phyloP scores from a whole-genome alignment of 1,284 basidiomycete species.

The Ustilago bromivora region DNA sequence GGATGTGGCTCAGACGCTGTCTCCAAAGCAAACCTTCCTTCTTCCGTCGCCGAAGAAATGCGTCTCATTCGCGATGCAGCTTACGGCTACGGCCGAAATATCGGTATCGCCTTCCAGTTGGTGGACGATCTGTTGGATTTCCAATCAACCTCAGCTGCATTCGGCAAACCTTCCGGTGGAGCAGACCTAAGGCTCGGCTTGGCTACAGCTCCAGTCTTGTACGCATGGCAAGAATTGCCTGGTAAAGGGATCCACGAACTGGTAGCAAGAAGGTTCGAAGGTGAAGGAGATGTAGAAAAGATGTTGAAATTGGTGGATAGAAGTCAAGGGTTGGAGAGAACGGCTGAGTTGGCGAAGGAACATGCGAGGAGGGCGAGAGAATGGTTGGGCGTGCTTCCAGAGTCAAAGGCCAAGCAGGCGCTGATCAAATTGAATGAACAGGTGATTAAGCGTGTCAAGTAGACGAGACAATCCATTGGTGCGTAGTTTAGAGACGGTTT shows the following conservation, averaged over 20 bases:
- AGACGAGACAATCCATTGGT: slow-evolving; percentile 1
- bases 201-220: slow-evolving; percentile 92
- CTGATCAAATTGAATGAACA: slow-evolving; percentile 58
- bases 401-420: slow-evolving; percentile 61
- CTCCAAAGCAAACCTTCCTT: slow-evolving; percentile 15
- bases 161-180: slow-evolving; percentile 85
- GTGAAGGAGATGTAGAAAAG: slow-evolving; percentile 84
- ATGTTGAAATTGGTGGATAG: slow-evolving; percentile 55
- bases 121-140: slow-evolving; percentile 93
- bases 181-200: slow-evolving; percentile 88
- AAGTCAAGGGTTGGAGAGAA: slow-evolving; percentile 60
- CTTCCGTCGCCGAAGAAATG: slow-evolving; percentile 28
- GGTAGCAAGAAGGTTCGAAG: slow-evolving; percentile 84
- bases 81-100: slow-evolving; percentile 88
- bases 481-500: not conserved
- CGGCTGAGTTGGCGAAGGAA: slow-evolving; percentile 62
- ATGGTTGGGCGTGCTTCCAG: slow-evolving; percentile 54
- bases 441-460: slow-evolving; percentile 62
- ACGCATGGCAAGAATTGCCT: slow-evolving; percentile 87
- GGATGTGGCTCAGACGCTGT: slow-evolving; percentile 79
- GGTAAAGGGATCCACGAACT: slow-evolving; percentile 77
- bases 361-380: slow-evolving; percentile 55
- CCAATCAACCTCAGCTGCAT: slow-evolving; percentile 75
- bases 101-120: slow-evolving; percentile 81
- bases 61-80: slow-evolving; percentile 87